Evolutionary conservation across 495 filamentous ascomycete species (phyloP).

Genomic region (Xylaria cubensis): DNA sequence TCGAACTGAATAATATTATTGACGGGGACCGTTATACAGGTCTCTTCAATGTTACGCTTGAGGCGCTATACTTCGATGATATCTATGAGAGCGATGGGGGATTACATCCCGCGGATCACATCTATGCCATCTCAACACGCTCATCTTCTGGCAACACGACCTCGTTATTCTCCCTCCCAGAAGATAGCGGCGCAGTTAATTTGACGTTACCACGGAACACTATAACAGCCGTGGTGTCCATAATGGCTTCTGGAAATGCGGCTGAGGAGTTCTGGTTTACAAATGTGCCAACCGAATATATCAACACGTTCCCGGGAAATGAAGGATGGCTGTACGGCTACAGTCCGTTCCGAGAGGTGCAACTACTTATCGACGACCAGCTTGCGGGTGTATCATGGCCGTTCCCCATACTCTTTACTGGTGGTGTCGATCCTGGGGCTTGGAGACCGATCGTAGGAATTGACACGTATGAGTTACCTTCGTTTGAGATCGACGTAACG

Average conservation of each 20-base stretch:
- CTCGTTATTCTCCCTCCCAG: slow-evolving; percentile 75
- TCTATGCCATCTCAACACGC: slow-evolving; percentile 77
- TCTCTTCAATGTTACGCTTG: slow-evolving; percentile 80
- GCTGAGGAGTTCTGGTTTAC: slow-evolving; percentile 90
- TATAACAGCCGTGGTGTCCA: slow-evolving; percentile 73
- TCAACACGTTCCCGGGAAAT: slow-evolving; percentile 63
- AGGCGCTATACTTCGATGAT: slow-evolving; percentile 73
- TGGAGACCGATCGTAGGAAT: slow-evolving; percentile 89
- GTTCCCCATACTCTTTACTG: slow-evolving; percentile 87
- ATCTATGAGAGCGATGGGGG: slow-evolving; percentile 40
- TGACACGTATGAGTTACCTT: slow-evolving; percentile 80
- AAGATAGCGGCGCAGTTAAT: slow-evolving; percentile 64
- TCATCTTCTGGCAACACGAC: slow-evolving; percentile 58
- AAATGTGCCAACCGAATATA: slow-evolving; percentile 73
- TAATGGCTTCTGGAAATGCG: slow-evolving; percentile 79
- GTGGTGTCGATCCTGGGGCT: slow-evolving; percentile 79
- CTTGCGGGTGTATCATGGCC: slow-evolving; percentile 85
- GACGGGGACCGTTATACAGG: slow-evolving; percentile 76
- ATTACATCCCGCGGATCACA: slow-evolving; percentile 62
- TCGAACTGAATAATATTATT: slow-evolving; percentile 82
- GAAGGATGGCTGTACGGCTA: slow-evolving; percentile 69
- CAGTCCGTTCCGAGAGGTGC: slow-evolving; percentile 83
- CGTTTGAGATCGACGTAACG: slow-evolving; percentile 85
- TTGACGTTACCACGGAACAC: slow-evolving; percentile 66
- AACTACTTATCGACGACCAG: slow-evolving; percentile 76